phyloP scores from a whole-genome alignment of 2,329 filamentous ascomycete species.

The Beauveria rudraprayagi region DNA sequence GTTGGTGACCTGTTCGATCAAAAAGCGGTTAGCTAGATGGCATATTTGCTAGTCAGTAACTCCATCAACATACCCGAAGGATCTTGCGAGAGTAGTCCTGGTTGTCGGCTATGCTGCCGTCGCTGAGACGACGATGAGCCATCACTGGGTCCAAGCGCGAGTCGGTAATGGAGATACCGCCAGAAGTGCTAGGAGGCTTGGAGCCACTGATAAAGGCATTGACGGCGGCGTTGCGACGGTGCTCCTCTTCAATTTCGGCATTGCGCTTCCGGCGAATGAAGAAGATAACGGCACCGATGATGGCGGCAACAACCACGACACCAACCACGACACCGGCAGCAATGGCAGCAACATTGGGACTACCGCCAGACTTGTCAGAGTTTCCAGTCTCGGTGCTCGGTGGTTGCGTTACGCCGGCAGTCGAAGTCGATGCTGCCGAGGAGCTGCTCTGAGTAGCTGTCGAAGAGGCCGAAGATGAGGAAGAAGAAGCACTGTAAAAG shows the following conservation, averaged over 20 bases:
- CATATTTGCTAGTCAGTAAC: background rate
- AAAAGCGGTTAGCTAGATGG: conserved; percentile 13
- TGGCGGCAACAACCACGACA: conserved; percentile 58
- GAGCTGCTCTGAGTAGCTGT: conserved; percentile 21
- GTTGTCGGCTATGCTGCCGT: conserved; percentile 94
- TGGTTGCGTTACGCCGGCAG: conserved; percentile 19
- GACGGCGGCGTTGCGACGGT: conserved; percentile 71
- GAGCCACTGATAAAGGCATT: conserved; percentile 64
- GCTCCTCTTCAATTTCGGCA: conserved; percentile 73
- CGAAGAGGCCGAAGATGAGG: conserved; percentile 17
- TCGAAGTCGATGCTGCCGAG: conserved; percentile 15
- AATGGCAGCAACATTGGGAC: conserved; percentile 72
- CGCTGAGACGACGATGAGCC: conserved; percentile 76
- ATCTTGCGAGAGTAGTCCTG: conserved; percentile 95
- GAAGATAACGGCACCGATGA: conserved; percentile 63
- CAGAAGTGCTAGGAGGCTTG: conserved; percentile 55
- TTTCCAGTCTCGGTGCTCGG: conserved; percentile 7
- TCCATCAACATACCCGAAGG: conserved; percentile 63
- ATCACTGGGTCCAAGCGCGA: conserved; percentile 81
- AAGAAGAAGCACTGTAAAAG: conserved; percentile 20
- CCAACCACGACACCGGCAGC: conserved; percentile 83
- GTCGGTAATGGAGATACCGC: conserved; percentile 66
- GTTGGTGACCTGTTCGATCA: conserved; percentile 43
- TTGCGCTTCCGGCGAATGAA: conserved; percentile 69
- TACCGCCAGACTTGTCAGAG: conserved; percentile 14